phyloP scores from a whole-genome alignment of 768 basidiomycete species.

The Termitomyces sp. region DNA sequence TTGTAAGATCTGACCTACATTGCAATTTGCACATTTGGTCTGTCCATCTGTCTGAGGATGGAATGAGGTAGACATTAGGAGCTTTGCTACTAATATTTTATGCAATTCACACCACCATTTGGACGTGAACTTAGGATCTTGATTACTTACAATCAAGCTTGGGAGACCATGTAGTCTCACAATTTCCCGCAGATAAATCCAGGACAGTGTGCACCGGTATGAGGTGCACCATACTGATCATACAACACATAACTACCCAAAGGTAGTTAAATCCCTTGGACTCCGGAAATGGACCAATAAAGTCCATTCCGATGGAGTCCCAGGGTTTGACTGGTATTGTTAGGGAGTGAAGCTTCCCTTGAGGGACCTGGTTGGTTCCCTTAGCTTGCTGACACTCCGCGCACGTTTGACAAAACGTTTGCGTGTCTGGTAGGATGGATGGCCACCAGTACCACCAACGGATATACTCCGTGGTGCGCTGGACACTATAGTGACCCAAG shows the following conservation, averaged over 20 bases:
- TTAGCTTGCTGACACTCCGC: conserved; percentile 17
- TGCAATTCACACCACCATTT: conserved; percentile 15
- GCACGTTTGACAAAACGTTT: conserved; percentile 16
- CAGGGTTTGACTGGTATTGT: conserved; percentile 24
- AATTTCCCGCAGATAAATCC: conserved; percentile 19
- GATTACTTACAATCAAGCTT: conserved; percentile 23
- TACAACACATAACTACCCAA: conserved; percentile 21
- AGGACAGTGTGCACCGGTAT: conserved; percentile 20
- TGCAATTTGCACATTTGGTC: conserved; percentile 1
- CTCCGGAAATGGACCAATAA: conserved; percentile 28
- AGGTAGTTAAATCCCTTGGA: conserved; percentile 20
- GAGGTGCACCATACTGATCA: conserved; percentile 23
- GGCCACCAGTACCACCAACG: conserved; percentile 28
- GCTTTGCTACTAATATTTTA: conserved; percentile 5
- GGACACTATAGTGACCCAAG: conserved; percentile 4
- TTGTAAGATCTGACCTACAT: background rate
- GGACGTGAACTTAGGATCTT: conserved; percentile 23
- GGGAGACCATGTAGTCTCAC: conserved; percentile 24
- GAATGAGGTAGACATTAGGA: background rate
- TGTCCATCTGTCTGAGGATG: conserved; percentile 1
- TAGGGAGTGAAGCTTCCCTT: conserved; percentile 23
- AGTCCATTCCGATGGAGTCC: conserved; percentile 32
- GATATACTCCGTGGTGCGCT: conserved; percentile 12
- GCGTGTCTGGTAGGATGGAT: conserved; percentile 1
- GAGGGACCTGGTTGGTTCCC: conserved; percentile 3